Evolutionary conservation across 257 asterid species (phyloP), one percentile per base, ranked within the genome.

Genomic region (Scutellaria minor): DNA sequence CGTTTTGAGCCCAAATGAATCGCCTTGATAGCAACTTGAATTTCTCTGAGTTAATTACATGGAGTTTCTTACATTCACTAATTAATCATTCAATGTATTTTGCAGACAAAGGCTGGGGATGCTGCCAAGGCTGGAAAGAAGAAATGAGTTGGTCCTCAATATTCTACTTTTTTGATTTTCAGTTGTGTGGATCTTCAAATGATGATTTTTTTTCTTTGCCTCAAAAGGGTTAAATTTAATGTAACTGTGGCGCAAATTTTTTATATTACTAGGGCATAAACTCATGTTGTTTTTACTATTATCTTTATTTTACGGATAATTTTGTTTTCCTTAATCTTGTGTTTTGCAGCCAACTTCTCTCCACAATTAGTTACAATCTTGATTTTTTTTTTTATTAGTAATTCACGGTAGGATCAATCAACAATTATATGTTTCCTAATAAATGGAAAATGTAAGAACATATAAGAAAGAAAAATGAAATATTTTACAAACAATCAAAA

Each of bases 71-170:
- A 12, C 52, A 6, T 22, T 9, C 15, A 47, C 68, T 64, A 18
- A 75, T 27, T 9, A 18, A 75, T 27, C 12, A 22, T 65, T 52
- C 6, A 5, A 5, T 71, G 0, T 64, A 3, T 12, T 18, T 71
- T 82, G 77, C 95, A 91, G 95, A 87, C 96, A 0, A 91, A 91
- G 81, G 97, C 97, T 4, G 90, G 89, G 22, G 97, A 91, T 39
- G 94, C 96, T 55, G 91, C 90, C 68, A 90, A 87, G 85, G 88
- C 74, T 62, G 96, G 92, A 81, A 89, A 89, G 90, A 91, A 91
- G 92, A 91, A 85, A 51, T 91, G 77, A 83, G 68, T 12, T 67
- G 61, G 50, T 64, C 27, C 53, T 64, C 22, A 2, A 40, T 50
- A 64, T 72, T 68, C 70, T 47, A 63, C 76, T 65, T 61, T 44